Percentiles rank a stretch among this genome's conserved stretches.
phyloP scores from a whole-genome alignment of 176 grass and related monocot species.

The Echinochloa phyllopogon region DNA sequence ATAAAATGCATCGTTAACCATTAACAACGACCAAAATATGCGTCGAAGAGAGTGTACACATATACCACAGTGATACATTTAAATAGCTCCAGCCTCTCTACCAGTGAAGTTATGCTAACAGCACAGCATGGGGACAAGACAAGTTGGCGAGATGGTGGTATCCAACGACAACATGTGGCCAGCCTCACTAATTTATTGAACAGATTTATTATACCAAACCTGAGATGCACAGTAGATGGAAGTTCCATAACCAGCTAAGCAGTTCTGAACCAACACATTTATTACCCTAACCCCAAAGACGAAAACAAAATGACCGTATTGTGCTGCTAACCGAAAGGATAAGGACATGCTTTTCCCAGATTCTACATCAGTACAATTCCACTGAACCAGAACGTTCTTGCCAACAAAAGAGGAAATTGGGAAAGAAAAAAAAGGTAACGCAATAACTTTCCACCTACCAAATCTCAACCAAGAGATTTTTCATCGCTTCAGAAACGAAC shows the following conservation, averaged over 20 bases:
- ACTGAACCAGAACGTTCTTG: conserved; percentile 28
- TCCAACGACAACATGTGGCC: conserved; percentile 27
- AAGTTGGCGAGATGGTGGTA: conserved; percentile 23
- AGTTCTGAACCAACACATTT: conserved; percentile 13
- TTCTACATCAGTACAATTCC: conserved; percentile 4
- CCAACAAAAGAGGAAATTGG: neutral
- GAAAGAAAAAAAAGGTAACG: neutral
- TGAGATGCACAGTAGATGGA: conserved; percentile 30
- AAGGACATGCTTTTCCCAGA: conserved; percentile 26
- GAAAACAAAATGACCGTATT: conserved; percentile 26
- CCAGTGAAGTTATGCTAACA: conserved; percentile 33
- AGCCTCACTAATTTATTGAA: conserved; percentile 36
- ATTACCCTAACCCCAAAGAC: conserved; percentile 22
- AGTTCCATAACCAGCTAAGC: neutral
- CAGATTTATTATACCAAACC: conserved; percentile 17
- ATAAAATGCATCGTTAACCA: conserved; percentile 3
- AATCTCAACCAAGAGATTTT: conserved; percentile 6
- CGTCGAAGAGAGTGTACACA: conserved; percentile 40
- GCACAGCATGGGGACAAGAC: conserved; percentile 45
- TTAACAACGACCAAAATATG: conserved; percentile 15
- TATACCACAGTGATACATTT: conserved; percentile 4
- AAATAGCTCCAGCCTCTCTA: conserved; percentile 35
- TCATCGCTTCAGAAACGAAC: conserved; percentile 16
- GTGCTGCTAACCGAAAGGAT: conserved; percentile 4
- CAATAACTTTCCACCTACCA: conserved; percentile 16